Evolutionary conservation across 495 filamentous ascomycete species (phyloP).

Genomic region (Penicillium subrubescens): DNA sequence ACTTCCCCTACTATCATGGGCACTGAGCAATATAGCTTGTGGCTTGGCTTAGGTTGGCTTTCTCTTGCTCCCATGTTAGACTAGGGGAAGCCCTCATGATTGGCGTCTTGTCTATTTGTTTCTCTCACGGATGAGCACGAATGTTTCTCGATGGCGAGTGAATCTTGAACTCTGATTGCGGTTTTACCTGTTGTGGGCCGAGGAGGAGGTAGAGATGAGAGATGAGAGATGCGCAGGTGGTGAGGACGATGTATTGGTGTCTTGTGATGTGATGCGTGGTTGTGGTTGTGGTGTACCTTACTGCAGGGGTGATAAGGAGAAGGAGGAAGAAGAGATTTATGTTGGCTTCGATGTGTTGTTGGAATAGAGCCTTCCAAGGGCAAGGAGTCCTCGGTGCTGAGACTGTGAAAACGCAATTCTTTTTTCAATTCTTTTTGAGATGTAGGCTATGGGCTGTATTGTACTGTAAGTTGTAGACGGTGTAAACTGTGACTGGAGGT

Average conservation of each 20-base stretch:
- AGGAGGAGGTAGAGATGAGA: conserved; percentile 24
- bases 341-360: conserved; percentile 25
- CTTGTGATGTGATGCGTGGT: conserved; percentile 11
- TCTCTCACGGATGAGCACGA: conserved; percentile 37
- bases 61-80: too few relatives aligned
- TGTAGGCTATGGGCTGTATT: not conserved
- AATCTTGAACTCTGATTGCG: conserved; percentile 33
- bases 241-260: conserved; percentile 15
- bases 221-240: conserved; percentile 17
- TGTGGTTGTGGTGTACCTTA: not conserved
- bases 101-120: conserved; percentile 47
- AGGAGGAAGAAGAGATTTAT: conserved; percentile 14
- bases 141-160: conserved; percentile 31
- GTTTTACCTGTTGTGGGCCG: conserved; percentile 28
- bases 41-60: not conserved
- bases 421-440: conserved; percentile 1
- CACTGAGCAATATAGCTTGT: too few relatives aligned
- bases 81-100: conserved; percentile 43
- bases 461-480: not conserved
- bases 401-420: conserved; percentile 32
- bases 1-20: conserved; percentile 13
- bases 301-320: not conserved
- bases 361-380: conserved; percentile 23
- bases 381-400: conserved; percentile 32
- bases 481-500: not conserved